Base-by-base conservation (phyloP, 306 rosid species). In the Ormosia emarginata region DNA sequence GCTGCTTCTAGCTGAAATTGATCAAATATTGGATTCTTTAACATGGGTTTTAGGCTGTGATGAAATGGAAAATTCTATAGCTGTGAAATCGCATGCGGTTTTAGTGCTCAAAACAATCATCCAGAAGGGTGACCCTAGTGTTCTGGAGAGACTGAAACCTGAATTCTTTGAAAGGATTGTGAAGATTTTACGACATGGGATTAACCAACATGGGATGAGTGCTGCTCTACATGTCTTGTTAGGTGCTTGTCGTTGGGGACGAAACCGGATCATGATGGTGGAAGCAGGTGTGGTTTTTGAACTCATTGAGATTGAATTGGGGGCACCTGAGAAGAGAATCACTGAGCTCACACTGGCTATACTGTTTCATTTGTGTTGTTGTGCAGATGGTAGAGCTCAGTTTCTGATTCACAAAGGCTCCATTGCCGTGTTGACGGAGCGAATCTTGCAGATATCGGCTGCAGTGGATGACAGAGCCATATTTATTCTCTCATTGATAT, bases 311-410 rank as follows among this genome's bases (percentile, higher is more conserved):
- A 79, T 88, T 7, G 92, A 90, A 37, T 9, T 89, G 12, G 15
- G 6, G 2, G 56, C 75, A 1, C 82, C 83, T 0, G 92, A 89
- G 40, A 90, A 79, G 79, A 79, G 82, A 47, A 76, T 77, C 7
- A 84, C 85, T 0, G 97, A 93, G 67, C 84, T 90, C 1, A 83
- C 84, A 6, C 43, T 93, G 1, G 86, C 86, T 0, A 78, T 85
- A 8, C 12, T 93, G 0, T 87, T 86, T 24, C 87, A 88, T 18
- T 12, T 93, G 53, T 93, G 97, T 59, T 79, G 82, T 1, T 87
- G 88, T 56, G 93, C 97, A 0, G 90, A 87, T 4, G 97, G 97
- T 2, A 85, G 97, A 30, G 91, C 92, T 52, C 79, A 77, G 85
- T 81, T 93, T 66, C 4, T 90, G 24, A 63, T 84, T 46, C 97